Evolutionary conservation across 108 stramenopile genomes (phyloP).

Genomic region (Chaetoceros tenuissimus): DNA sequence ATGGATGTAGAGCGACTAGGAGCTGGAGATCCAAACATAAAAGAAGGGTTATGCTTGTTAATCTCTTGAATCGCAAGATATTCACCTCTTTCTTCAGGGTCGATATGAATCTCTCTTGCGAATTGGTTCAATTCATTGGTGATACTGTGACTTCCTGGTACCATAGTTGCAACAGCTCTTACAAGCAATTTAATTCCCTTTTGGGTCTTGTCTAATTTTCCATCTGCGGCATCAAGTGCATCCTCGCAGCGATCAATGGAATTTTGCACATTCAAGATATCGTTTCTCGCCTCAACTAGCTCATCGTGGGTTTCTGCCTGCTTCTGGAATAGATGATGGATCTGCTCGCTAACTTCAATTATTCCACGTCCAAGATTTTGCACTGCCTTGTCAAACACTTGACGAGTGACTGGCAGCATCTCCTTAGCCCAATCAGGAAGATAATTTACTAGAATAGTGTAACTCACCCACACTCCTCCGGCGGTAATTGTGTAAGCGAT

Average conservation of each 20-base stretch:
- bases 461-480: conserved; percentile 52
- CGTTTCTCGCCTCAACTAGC: conserved; percentile 22
- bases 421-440: conserved; percentile 59
- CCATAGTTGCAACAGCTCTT: conserved; percentile 24
- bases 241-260: conserved; percentile 22
- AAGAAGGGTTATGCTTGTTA: neutral
- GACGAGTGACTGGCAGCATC: conserved; percentile 64
- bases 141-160: conserved; percentile 21
- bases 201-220: conserved; percentile 18
- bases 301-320: conserved; percentile 49
- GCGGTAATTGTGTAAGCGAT: neutral
- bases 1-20: neutral
- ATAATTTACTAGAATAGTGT: conserved; percentile 39
- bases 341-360: conserved; percentile 55
- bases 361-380: conserved; percentile 57
- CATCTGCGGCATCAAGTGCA: conserved; percentile 6
- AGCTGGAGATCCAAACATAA: conserved; percentile 5
- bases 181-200: conserved; percentile 32
- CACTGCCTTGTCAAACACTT: conserved; percentile 55
- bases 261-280: conserved; percentile 10
- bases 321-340: conserved; percentile 26
- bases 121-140: conserved; percentile 12
- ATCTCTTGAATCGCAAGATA: neutral
- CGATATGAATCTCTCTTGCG: neutral
- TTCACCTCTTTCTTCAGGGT: neutral